Evolutionary conservation across 176 grass and related monocot species (phyloP), one percentile per base, ranked within the genome.

Genomic region (Oryza brachyantha): DNA sequence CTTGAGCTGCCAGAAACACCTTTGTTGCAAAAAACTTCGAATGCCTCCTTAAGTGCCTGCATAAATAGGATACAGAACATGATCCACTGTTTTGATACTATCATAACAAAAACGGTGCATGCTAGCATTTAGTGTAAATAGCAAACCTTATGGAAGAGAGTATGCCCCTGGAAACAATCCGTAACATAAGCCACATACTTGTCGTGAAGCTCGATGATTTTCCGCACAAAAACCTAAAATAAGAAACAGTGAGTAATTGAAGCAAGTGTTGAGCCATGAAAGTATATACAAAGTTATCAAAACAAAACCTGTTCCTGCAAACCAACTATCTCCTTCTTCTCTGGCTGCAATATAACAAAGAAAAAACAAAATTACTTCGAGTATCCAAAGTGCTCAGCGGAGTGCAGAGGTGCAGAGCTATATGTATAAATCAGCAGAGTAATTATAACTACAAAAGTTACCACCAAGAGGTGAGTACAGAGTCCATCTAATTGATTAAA

Each of bases 1-100:
- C 85, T 94, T 61, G 95, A 77, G 74, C 92, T 94, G 73, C 95
- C 95, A 73, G 89, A 84, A 74, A 97, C 92, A 89, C 89, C 89
- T 84, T 97, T 94, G 64, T 94, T 97, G 85, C 95, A 97, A 83
- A 97, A 94, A 34, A 97, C 89, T 48, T 94, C 95, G 83, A 97
- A 97, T 43, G 95, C 91, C 77, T 97, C 95, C 76, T 94, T 94
- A 70, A 97, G 86, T 29, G 95, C 95, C 92, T 97, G 37, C 46
- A 80, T 38, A 88, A 68, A 64, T 5, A 63, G 11, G 34, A 35
- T 13, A 48, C 13, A 26, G 60, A 45, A 78, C 12, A 68, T 24
- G 36, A 32, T 17, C 26, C 40, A 2, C n/a, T 4, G 61, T 78
- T 86, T 63, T 35, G 27, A 41, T 62, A 39, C 59, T 5, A 74